Conservation (phyloP, 805 yeast genomes). For the Starmerella sirachaensis region DNA sequence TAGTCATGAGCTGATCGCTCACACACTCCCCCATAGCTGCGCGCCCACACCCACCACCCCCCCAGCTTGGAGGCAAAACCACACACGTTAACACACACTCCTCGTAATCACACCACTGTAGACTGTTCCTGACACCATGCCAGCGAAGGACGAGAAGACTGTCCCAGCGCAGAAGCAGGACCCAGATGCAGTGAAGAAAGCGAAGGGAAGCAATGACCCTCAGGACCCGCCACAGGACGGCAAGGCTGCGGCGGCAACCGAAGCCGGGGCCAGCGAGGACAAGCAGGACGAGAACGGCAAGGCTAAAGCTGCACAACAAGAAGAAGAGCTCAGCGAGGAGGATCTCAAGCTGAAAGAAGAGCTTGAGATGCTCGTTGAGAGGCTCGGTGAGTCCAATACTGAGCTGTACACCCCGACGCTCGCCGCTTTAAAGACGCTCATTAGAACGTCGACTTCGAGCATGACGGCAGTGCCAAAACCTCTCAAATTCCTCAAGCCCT, state of each 20-base stretch:
- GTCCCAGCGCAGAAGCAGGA: background rate
- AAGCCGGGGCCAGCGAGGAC: background rate
- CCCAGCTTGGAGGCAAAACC: conserved; percentile 4
- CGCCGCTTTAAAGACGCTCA: conserved; percentile 57
- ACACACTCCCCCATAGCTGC: background rate
- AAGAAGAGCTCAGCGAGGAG: conserved; percentile 86
- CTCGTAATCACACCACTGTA: background rate
- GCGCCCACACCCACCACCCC: too few relatives aligned
- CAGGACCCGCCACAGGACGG: too few relatives aligned
- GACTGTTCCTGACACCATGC: background rate
- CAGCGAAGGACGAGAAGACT: conserved; percentile 4
- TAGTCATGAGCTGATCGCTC: background rate
- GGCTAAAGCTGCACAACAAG: conserved; percentile 26
- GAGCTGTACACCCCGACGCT: conserved; percentile 50
- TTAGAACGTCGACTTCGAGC: conserved; percentile 87
- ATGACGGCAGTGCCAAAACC: conserved; percentile 99
- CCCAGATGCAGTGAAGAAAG: too few relatives aligned
- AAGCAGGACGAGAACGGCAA: conserved; percentile 3
- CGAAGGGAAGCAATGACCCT: too few relatives aligned
- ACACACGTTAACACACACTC: background rate
- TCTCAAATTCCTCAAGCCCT: conserved; percentile 84
- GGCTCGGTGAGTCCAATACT: conserved; percentile 37
- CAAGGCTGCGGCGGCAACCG: conserved; percentile 6
- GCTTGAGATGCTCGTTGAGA: conserved; percentile 75
- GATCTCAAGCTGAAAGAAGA: conserved; percentile 79